phyloP scores from a whole-genome alignment of 164 flowering plant genomes.

The Cinnamomum chago region DNA sequence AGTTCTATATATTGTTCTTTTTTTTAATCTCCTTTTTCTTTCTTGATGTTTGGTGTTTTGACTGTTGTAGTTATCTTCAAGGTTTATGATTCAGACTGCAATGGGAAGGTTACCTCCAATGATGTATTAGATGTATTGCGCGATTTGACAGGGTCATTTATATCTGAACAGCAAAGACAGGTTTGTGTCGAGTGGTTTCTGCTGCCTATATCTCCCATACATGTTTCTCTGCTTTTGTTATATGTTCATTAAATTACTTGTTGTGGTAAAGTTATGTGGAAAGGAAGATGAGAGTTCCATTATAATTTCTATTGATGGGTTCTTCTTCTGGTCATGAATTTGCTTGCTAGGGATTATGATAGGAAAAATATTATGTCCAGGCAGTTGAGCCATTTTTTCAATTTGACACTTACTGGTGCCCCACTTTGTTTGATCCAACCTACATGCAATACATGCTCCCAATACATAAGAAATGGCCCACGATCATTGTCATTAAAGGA shows the following conservation, averaged over 20 bases:
- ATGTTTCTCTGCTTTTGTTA: background rate
- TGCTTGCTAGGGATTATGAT: too few species aligned
- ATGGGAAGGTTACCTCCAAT: constrained; percentile 77
- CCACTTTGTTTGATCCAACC: too few species aligned
- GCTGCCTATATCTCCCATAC: background rate
- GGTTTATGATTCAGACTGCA: constrained; percentile 68
- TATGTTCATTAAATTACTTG: background rate
- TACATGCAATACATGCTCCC: too few species aligned
- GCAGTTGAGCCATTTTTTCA: too few species aligned
- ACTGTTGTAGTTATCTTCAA: constrained; percentile 68
- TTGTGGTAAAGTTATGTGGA: background rate
- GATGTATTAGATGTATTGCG: constrained; percentile 66
- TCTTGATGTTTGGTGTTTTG: background rate
- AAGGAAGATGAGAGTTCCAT: background rate
- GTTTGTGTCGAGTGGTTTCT: constrained; percentile 20
- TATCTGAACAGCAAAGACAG: constrained; percentile 87
- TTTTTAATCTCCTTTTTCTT: too few species aligned
- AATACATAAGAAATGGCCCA: too few species aligned
- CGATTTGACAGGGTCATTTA: constrained; percentile 80
- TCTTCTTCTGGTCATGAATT: too few species aligned
- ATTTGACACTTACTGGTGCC: too few species aligned
- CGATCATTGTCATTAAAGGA: too few species aligned
- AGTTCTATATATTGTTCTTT: background rate
- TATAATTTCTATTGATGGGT: too few species aligned
- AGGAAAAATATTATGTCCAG: too few species aligned